Base-by-base conservation (phyloP, 768 basidiomycete species). In the Fistulinella prunicolor region DNA sequence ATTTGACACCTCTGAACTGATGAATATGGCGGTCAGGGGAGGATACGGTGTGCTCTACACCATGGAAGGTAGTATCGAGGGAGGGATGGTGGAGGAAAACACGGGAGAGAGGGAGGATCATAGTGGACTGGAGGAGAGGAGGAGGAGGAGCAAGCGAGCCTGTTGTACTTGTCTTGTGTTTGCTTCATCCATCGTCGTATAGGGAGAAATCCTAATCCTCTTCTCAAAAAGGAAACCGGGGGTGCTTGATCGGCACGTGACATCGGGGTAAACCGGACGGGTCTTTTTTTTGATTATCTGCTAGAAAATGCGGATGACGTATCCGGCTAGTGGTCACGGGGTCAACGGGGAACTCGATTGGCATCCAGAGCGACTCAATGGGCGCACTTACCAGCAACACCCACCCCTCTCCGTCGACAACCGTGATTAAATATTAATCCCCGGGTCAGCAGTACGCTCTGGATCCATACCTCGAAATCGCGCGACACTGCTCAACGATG, bases 1-100 rank as follows among this genome's bases (percentile, higher is more conserved):
- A 90, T 70, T 86, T 87, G 60, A 90, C 83, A 32, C 88, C 88
- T 19, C 81, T 78, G 57, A 81, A 90, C 60, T 89, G 87, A 57
- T 85, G 80, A 51, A 90, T 73, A 12, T 73, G 76, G 0, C 69
- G 60, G 40, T 78, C 77, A 21, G 72, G 64, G 0, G 81, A 77
- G 5, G 87, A 88, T 23, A 80, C 51, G 9, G 75, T 53, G 61
- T 89, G 87, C 28, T 79, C 72, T 38, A 84, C 57, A 45, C 88
- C 88, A 32, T 70, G 72, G 67, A 90, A 89, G 9, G 82, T 80
- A 0, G 86, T 82, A 40, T 75, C 62, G 41, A 90, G 80, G 29
- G 65, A 60, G 29, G 69, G 47, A 65, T 88, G 85, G 52, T 77
- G 72, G 38, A 84, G 65, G 37, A 65, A 46, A 37, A 52, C 49